phyloP scores from a whole-genome alignment of 306 rosid genomes.

The Trifolium repens region DNA sequence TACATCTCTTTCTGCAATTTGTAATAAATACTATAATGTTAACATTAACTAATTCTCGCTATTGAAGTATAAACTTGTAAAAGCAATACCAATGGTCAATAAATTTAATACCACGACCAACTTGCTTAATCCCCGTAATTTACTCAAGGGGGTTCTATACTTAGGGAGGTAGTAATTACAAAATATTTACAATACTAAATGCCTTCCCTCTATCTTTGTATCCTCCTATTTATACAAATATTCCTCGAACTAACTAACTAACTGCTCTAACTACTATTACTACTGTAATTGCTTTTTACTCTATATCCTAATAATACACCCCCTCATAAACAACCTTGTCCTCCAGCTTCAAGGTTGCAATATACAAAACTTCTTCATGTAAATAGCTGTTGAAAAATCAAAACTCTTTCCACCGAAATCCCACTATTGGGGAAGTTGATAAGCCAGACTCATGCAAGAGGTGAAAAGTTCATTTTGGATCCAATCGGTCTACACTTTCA shows the following conservation, averaged over 20 bases:
- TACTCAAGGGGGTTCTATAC: no score
- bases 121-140: no score
- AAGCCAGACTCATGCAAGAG: background rate
- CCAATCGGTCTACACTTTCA: background rate
- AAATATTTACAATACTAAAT: background rate
- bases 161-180: background rate
- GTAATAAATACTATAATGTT: no score
- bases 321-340: background rate
- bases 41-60: no score
- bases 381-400: background rate
- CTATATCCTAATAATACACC: slow-evolving; percentile 15
- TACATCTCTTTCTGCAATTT: no score
- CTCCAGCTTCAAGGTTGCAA: background rate
- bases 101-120: no score
- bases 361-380: background rate
- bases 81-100: no score
- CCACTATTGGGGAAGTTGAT: background rate
- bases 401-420: background rate
- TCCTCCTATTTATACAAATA: background rate
- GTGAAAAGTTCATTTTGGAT: background rate
- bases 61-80: no score
- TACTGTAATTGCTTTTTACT: background rate
- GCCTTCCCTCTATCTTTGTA: background rate
- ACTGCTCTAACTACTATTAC: no score
- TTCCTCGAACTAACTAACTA: background rate